Evolutionary conservation across 441 rosid genomes (phyloP).

Genomic region (Populus hybrid): DNA sequence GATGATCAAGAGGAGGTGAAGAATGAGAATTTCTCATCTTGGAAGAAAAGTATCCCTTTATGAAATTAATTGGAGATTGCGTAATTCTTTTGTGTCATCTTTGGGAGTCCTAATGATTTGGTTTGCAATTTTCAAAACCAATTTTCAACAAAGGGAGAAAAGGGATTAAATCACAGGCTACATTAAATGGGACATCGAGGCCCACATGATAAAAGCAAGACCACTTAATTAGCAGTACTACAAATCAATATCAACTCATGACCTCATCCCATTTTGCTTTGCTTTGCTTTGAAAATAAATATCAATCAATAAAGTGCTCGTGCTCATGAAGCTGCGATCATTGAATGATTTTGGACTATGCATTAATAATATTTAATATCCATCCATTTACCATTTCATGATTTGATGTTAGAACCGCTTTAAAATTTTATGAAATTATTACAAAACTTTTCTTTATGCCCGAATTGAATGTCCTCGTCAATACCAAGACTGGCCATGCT

Average conservation of each 20-base stretch:
- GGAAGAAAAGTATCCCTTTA: slow-evolving; percentile 66
- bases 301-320: not conserved
- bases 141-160: slow-evolving; percentile 36
- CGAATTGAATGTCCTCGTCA: not conserved
- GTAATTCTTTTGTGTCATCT: slow-evolving; percentile 25
- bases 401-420: not conserved
- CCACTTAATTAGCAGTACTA: not conserved
- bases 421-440: not conserved
- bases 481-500: not conserved
- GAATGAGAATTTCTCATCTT: slow-evolving; percentile 43
- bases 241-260: not conserved
- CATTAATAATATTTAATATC: not conserved
- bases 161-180: slow-evolving; percentile 18
- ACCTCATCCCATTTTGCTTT: not conserved
- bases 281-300: not conserved
- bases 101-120: slow-evolving; percentile 36
- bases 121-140: slow-evolving; percentile 36
- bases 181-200: slow-evolving; percentile 33
- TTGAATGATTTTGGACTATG: not conserved
- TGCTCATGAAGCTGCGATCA: not conserved
- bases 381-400: not conserved
- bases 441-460: not conserved
- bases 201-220: slow-evolving; percentile 19
- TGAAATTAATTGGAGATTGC: slow-evolving; percentile 28
- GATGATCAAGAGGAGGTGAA: not conserved